A percentile compares a stretch with the other conserved stretches of the same genome.
phyloP scores from a whole-genome alignment of 78 protist species.

The Paratrimastix pyriformis region DNA sequence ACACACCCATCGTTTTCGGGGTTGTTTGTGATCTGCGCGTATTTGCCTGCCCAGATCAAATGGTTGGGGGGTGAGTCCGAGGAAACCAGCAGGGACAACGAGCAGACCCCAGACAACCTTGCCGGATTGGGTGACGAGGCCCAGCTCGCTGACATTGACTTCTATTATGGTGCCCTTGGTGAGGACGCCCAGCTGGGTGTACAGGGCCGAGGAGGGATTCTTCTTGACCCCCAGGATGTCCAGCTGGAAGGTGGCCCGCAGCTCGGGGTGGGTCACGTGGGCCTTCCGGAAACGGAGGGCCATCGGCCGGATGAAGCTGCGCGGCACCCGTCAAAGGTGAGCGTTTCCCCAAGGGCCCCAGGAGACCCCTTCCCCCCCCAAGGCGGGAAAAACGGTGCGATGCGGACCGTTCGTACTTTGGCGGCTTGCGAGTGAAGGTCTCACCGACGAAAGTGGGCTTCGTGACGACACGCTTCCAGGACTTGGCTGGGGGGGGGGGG shows the following conservation, averaged over 20 bases:
- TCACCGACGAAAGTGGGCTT: conserved; percentile 95
- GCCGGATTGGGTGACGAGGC: conserved; percentile 95
- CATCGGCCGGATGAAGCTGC: conserved; percentile 94
- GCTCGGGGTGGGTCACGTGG: conserved; percentile 98
- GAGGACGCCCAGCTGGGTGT: conserved; percentile 93
- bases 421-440: conserved; percentile 94
- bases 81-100: not conserved
- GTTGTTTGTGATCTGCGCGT: conserved; percentile 95
- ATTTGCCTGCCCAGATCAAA: conserved; percentile 54
- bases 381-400: too few relatives aligned
- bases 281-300: conserved; percentile 84
- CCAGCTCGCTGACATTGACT: conserved; percentile 92
- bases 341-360: too few relatives aligned
- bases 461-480: conserved; percentile 96
- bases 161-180: conserved; percentile 98
- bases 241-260: conserved; percentile 86
- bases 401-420: conserved; percentile 95
- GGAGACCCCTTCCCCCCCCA: too few relatives aligned
- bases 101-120: conserved; percentile 90
- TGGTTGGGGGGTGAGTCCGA: not conserved
- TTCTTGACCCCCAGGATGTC: conserved; percentile 83
- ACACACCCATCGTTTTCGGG: conserved; percentile 99
- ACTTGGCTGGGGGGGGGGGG: conserved; percentile 45
- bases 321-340: too few relatives aligned
- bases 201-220: conserved; percentile 41